Conservation (phyloP, 176 grass and related monocot species). For the Luzula sylvatica region DNA sequence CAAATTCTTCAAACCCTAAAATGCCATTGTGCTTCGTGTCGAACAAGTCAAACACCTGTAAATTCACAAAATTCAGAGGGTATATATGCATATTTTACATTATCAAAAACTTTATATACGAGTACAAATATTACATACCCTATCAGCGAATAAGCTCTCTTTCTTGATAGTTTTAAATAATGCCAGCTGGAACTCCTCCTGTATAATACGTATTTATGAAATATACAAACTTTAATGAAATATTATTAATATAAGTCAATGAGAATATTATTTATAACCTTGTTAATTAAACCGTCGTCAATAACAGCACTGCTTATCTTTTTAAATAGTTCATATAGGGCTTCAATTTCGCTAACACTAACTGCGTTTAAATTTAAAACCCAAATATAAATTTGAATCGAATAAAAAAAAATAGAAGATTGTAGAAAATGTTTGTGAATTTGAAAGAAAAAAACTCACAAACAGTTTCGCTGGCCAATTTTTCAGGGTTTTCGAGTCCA, state of each 20-base stretch:
- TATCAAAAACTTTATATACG: neutral
- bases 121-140: constrained; percentile 28
- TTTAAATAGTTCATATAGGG: constrained; percentile 77
- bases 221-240: neutral
- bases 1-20: constrained; percentile 47
- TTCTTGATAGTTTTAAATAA: constrained; percentile 92
- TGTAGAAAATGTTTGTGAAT: neutral
- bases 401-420: neutral
- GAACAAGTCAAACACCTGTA: constrained; percentile 44
- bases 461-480: constrained; percentile 85
- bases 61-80: neutral
- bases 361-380: constrained; percentile 26
- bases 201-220: neutral
- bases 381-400: neutral
- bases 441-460: constrained; percentile 39
- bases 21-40: constrained; percentile 37
- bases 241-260: neutral
- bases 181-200: constrained; percentile 85
- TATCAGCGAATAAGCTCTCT: constrained; percentile 79
- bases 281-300: constrained; percentile 76
- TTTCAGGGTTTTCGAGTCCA: constrained; percentile 67
- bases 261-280: constrained; percentile 33
- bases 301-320: constrained; percentile 83
- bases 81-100: neutral
- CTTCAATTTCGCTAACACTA: constrained; percentile 80